Evolutionary conservation across 352 stramenopile genomes (phyloP).

Genomic region (Globisporangium paddicum): DNA sequence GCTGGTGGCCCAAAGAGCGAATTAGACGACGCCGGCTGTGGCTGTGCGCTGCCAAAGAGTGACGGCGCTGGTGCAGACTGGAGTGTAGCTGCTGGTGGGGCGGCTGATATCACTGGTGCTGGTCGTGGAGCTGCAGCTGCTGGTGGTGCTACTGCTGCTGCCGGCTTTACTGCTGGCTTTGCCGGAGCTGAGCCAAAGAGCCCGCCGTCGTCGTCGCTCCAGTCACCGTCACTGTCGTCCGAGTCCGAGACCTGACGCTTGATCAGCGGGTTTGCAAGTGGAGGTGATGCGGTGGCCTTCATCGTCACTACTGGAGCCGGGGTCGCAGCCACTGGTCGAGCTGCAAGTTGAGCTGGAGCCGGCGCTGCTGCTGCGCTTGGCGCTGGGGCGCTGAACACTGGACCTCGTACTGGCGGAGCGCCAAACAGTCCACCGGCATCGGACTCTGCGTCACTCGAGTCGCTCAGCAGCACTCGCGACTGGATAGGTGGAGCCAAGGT

Average conservation of each 20-base stretch:
- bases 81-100: constrained; percentile 1
- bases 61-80: constrained; percentile 9
- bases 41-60: constrained; percentile 17
- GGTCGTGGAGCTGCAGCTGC: constrained; percentile 10
- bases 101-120: constrained; percentile 12
- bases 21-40: constrained; percentile 2
- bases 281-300: constrained; percentile 16
- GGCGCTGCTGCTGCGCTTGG: constrained; percentile 7
- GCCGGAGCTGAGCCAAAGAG: constrained; percentile 42
- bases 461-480: constrained; percentile 29
- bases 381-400: constrained; percentile 7
- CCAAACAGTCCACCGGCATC: constrained; percentile 60
- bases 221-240: constrained; percentile 54
- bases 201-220: constrained; percentile 49
- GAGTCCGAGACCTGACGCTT: constrained; percentile 37
- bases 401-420: constrained; percentile 16
- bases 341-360: background rate
- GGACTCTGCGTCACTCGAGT: constrained; percentile 58
- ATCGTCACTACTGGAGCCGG: background rate
- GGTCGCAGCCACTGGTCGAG: background rate
- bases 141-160: no score
- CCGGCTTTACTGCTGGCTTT: constrained; percentile 20
- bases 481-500: constrained; percentile 13
- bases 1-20: constrained; percentile 21
- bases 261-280: constrained; percentile 31